Percentiles rank a stretch among this genome's conserved stretches.
These are phyloP conservation scores for Oryza coarctata DNA, from an alignment of 176 grass and related monocot genomes.

Conservation along the genomic window DNA sequence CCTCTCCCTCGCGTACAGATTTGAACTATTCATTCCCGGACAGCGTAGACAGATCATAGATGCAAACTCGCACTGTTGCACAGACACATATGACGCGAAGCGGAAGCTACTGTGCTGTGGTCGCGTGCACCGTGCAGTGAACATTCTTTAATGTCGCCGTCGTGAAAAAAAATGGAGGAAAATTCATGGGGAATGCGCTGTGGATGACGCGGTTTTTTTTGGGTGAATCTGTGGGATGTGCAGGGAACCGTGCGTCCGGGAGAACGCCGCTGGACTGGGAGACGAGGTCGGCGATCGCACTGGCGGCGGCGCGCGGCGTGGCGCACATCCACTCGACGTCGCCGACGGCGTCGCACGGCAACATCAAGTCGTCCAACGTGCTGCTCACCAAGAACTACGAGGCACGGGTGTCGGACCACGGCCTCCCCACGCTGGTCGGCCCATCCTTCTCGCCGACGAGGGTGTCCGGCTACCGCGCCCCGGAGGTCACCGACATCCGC, in stretches of 20 bases:
- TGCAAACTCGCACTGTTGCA: background rate
- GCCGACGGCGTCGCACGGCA: conserved; percentile 79
- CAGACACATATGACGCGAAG: conserved; percentile 19
- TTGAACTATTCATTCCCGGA: conserved; percentile 38
- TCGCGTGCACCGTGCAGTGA: background rate
- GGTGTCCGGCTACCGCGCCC: conserved; percentile 85
- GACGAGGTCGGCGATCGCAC: conserved; percentile 65
- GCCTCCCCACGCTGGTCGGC: conserved; percentile 74
- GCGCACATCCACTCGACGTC: conserved; percentile 76
- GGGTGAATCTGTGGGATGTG: background rate
- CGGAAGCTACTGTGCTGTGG: conserved; percentile 14
- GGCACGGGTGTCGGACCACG: conserved; percentile 91
- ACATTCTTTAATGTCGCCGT: background rate
- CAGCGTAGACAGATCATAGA: background rate
- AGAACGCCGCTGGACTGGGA: conserved; percentile 89
- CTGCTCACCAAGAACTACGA: conserved; percentile 86
- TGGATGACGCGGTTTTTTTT: background rate
- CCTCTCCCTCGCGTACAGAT: background rate
- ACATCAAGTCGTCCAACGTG: conserved; percentile 98
- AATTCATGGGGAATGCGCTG: background rate
- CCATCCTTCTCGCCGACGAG: conserved; percentile 52
- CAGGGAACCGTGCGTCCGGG: conserved; percentile 89
- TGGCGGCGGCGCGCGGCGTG: conserved; percentile 63
- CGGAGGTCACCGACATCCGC: conserved; percentile 87
- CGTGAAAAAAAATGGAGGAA: background rate